Percentiles rank a stretch among this genome's conserved stretches.
Conservation (phyloP, 2,329 filamentous ascomycete genomes). For the Aspergillus fructus region DNA sequence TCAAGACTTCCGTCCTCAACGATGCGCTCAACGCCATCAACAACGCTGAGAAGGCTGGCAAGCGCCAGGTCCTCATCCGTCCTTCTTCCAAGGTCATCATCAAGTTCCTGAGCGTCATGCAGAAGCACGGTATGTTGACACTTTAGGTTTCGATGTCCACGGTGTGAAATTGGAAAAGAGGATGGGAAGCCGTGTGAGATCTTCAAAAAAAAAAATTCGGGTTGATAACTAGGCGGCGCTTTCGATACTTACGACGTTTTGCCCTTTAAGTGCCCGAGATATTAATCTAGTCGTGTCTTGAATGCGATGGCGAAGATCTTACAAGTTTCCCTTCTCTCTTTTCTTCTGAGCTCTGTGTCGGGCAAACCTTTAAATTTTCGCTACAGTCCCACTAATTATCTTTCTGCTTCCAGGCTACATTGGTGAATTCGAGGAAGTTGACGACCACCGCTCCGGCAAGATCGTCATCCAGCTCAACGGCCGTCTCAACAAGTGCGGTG, state of each 20-base stretch:
- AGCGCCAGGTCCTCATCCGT: conserved; percentile 98
- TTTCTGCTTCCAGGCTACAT: conserved; percentile 73
- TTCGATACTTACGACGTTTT: conserved; percentile 79
- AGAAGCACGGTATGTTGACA: conserved; percentile 84
- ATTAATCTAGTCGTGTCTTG: conserved; percentile 57
- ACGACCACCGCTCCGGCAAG: conserved; percentile 99
- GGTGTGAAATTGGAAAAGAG: neutral
- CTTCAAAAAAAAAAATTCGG: conserved; percentile 60
- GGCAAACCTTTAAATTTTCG: conserved; percentile 89
- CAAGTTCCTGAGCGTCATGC: conserved; percentile 99
- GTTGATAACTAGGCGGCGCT: conserved; percentile 99
- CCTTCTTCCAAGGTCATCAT: conserved; percentile 99
- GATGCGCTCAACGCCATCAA: conserved; percentile 99
- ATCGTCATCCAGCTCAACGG: conserved; percentile 99
- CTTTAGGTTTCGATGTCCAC: conserved; percentile 6
- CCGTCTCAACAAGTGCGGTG: conserved; percentile 98
- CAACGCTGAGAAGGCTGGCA: conserved; percentile 99
- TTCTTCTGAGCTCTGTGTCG: conserved; percentile 57
- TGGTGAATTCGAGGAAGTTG: conserved; percentile 98
- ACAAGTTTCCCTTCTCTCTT: conserved; percentile 69
- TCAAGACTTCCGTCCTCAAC: conserved; percentile 98
- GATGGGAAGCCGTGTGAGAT: neutral
- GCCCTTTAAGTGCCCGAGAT: conserved; percentile 99
- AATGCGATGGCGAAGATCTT: conserved; percentile 74
- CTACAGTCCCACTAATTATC: conserved; percentile 67